phyloP scores from a whole-genome alignment of 1,284 basidiomycete genomes.

The Fomes fomentarius region DNA sequence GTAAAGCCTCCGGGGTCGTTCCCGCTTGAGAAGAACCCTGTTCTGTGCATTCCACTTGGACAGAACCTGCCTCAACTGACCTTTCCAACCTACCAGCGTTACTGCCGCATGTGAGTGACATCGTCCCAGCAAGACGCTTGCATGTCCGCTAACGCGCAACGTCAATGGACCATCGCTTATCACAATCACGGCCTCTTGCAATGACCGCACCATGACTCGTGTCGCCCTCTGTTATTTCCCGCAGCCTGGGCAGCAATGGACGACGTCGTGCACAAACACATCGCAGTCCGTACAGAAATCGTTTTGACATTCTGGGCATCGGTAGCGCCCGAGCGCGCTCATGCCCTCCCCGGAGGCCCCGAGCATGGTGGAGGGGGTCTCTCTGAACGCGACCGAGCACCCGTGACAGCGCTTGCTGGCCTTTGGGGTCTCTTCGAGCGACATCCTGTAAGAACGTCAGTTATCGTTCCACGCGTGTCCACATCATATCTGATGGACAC shows the following conservation, averaged over 20 bases:
- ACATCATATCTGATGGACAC: constrained; percentile 9
- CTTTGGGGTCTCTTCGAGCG: constrained; percentile 40
- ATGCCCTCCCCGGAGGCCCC: constrained; percentile 59
- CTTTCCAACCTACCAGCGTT: background rate
- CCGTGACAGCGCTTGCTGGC: constrained; percentile 61
- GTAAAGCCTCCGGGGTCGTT: background rate
- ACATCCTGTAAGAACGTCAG: constrained; percentile 38
- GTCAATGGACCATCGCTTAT: background rate
- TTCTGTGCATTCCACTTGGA: background rate
- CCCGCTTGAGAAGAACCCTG: background rate
- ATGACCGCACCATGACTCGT: background rate
- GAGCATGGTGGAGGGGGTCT: constrained; percentile 26
- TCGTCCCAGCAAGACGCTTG: too few relatives aligned
- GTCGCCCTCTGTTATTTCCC: constrained; percentile 38
- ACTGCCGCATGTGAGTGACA: background rate
- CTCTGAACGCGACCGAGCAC: constrained; percentile 69
- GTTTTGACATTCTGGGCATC: constrained; percentile 58
- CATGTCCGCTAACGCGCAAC: background rate
- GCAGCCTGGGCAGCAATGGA: constrained; percentile 61
- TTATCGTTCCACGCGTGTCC: too few relatives aligned
- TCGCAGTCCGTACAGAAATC: constrained; percentile 70
- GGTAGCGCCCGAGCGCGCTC: constrained; percentile 80
- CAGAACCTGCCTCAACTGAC: background rate
- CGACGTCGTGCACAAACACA: constrained; percentile 62
- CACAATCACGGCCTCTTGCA: background rate